phyloP scores from a whole-genome alignment of 2,329 filamentous ascomycete genomes.

The Neofusicoccum sp. region DNA sequence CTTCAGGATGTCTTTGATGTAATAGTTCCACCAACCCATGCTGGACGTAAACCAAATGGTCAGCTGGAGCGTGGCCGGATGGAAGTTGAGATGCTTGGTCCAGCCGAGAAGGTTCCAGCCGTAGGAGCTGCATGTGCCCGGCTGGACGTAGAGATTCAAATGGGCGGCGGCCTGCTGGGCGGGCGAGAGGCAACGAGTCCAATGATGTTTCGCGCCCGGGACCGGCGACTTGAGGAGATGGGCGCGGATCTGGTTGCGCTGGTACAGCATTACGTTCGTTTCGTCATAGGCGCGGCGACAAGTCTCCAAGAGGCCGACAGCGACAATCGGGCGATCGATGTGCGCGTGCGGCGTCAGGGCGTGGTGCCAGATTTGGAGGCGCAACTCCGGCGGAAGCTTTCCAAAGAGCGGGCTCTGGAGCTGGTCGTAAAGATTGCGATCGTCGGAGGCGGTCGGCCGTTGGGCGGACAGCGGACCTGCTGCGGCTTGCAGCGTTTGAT shows the following conservation, averaged over 20 bases:
- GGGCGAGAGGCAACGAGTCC: background rate
- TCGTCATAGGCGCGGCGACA: slow-evolving; percentile 8
- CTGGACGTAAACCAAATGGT: slow-evolving; percentile 3
- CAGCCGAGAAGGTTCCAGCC: slow-evolving; percentile 4
- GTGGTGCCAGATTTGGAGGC: background rate
- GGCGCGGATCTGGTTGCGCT: background rate
- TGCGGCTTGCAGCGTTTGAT: background rate
- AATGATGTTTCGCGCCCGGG: background rate
- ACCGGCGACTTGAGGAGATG: slow-evolving; percentile 3
- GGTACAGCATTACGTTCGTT: background rate
- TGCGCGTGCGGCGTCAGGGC: background rate
- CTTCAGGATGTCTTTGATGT: background rate
- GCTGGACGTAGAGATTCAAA: slow-evolving; percentile 11
- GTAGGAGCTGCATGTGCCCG: background rate
- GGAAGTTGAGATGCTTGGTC: slow-evolving; percentile 1
- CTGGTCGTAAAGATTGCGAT: slow-evolving; percentile 2
- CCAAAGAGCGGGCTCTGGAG: slow-evolving; percentile 10
- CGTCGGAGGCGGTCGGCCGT: background rate
- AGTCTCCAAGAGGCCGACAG: background rate
- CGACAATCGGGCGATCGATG: slow-evolving; percentile 1
- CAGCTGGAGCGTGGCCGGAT: slow-evolving; percentile 1
- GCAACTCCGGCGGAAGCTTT: background rate
- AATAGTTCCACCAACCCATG: background rate
- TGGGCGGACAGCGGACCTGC: background rate
- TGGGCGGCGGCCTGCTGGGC: background rate